These are phyloP conservation scores for Andrographis paniculata DNA, from an alignment of 305 asterid species.

Conservation along the genomic window DNA sequence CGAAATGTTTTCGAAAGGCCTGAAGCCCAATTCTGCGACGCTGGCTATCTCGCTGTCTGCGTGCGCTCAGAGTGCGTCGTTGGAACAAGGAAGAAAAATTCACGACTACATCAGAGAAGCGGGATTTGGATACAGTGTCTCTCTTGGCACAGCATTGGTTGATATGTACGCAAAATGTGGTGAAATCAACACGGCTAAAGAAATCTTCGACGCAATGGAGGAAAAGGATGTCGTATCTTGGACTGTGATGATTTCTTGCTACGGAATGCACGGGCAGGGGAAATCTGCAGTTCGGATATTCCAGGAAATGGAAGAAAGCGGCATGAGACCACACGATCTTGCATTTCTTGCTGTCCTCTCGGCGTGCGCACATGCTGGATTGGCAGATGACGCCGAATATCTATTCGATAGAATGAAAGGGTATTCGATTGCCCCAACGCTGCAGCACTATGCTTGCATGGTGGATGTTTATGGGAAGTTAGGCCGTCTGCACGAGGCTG, in stretches of 20 bases:
- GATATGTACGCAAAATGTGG: conserved; percentile 90
- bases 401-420: conserved; percentile 45
- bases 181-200: conserved; percentile 36
- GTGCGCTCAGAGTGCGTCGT: conserved; percentile 46
- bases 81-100: conserved; percentile 44
- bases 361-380: conserved; percentile 69
- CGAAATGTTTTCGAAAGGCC: conserved; percentile 38
- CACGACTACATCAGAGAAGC: conserved; percentile 39
- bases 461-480: conserved; percentile 67
- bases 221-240: conserved; percentile 52
- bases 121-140: conserved; percentile 26
- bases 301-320: conserved; percentile 42
- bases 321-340: conserved; percentile 43
- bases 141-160: conserved; percentile 55
- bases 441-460: conserved; percentile 76
- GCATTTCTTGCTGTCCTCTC: conserved; percentile 71
- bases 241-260: conserved; percentile 77
- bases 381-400: conserved; percentile 49
- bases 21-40: conserved; percentile 49
- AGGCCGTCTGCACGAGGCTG: conserved; percentile 56
- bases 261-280: conserved; percentile 66
- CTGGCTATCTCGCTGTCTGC: conserved; percentile 53
- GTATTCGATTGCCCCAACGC: conserved; percentile 39
- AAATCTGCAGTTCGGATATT: conserved; percentile 44
- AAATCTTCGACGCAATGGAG: conserved; percentile 43